Evolutionary conservation across 305 asterid species (phyloP).

Genomic region (Withania somnifera): DNA sequence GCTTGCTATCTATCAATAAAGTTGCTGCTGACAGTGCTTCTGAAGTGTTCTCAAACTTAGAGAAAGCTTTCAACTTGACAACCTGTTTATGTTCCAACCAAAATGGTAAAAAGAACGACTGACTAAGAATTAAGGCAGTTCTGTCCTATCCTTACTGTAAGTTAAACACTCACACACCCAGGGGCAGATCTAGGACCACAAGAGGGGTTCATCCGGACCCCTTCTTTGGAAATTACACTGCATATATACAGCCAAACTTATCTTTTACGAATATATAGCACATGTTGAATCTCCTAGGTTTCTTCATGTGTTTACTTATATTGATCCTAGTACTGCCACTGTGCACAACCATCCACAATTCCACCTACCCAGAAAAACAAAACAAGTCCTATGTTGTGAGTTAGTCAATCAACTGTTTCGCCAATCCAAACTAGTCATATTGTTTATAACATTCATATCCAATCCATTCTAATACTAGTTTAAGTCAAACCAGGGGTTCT

Average conservation of each 20-base stretch:
- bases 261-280: neutral
- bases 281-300: neutral
- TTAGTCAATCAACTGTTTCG: neutral
- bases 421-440: neutral
- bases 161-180: neutral
- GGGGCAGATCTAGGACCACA: neutral
- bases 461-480: neutral
- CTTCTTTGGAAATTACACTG: neutral
- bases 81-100: constrained; percentile 25
- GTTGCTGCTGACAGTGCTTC: constrained; percentile 88
- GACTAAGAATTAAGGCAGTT: neutral
- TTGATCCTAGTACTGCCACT: neutral
- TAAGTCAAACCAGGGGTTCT: neutral
- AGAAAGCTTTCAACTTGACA: constrained; percentile 79
- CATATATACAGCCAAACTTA: too few relatives aligned
- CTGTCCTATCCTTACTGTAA: neutral
- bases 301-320: neutral
- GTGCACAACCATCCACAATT: neutral
- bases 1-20: constrained; percentile 72
- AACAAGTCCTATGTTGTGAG: neutral
- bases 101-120: neutral
- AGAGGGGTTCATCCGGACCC: neutral
- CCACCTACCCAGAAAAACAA: neutral
- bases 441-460: neutral
- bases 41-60: constrained; percentile 79